Percentiles rank a stretch among this genome's conserved stretches.
phyloP scores from a whole-genome alignment of 192 early-diverging fungal species.

The Piromyces finnis region DNA sequence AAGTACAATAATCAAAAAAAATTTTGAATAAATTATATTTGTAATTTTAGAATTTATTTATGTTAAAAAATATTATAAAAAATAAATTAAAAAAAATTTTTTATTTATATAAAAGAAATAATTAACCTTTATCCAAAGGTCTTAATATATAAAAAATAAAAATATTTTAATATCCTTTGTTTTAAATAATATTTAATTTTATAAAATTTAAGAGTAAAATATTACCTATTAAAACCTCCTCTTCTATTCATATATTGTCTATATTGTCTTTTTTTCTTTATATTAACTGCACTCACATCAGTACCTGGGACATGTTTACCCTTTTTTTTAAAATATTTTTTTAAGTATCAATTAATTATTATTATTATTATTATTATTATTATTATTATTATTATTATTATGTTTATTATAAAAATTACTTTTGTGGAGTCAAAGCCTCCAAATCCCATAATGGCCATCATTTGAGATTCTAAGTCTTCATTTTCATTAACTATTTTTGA shows the following conservation, averaged over 20 bases:
- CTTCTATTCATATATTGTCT: slow-evolving; percentile 89
- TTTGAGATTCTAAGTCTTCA: slow-evolving; percentile 46
- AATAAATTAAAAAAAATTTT: too few relatives aligned
- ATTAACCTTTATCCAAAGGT: too few relatives aligned
- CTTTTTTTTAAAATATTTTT: neutral
- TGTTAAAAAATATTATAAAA: too few relatives aligned
- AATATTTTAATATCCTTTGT: too few relatives aligned
- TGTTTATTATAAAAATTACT: slow-evolving; percentile 11
- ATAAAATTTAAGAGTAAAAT: too few relatives aligned
- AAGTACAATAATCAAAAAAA: too few relatives aligned
- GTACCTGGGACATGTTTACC: slow-evolving; percentile 59
- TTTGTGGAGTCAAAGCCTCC: slow-evolving; percentile 73
- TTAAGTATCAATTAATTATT: neutral
- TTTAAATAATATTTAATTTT: too few relatives aligned
- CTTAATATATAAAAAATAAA: too few relatives aligned
- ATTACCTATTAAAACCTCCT: slow-evolving; percentile 64
- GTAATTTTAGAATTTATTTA: too few relatives aligned
- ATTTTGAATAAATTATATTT: too few relatives aligned
- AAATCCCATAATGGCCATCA: slow-evolving; percentile 79
- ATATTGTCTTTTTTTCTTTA: slow-evolving; percentile 73
- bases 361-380: neutral
- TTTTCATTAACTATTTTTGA: neutral
- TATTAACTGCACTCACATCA: slow-evolving; percentile 49
- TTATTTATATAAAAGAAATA: too few relatives aligned
- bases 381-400: neutral